phyloP scores from a whole-genome alignment of 495 filamentous ascomycete species.

The Neurospora tetraspora region DNA sequence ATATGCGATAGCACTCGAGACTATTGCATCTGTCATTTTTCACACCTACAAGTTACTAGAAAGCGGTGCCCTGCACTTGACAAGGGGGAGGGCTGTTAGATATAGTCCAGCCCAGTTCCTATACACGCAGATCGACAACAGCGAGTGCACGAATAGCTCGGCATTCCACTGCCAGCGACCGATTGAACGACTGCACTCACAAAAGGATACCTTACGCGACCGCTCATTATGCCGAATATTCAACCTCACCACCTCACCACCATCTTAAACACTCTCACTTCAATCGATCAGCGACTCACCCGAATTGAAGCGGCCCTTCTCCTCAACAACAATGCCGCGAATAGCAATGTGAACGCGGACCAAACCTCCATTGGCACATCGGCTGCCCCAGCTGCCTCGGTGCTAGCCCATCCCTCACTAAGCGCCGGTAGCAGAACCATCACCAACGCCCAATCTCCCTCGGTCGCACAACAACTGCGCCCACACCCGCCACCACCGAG shows the following conservation, averaged over 20 bases:
- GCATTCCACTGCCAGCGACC: neutral
- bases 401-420: neutral
- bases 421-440: too few relatives aligned
- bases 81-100: neutral
- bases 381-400: neutral
- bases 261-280: constrained; percentile 18
- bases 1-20: neutral
- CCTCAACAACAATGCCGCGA: neutral
- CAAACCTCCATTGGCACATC: neutral
- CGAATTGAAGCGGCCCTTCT: constrained; percentile 20
- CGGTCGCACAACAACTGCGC: neutral
- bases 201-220: neutral
- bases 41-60: neutral
- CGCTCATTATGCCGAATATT: neutral
- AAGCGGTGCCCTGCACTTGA: neutral
- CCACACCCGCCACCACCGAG: neutral
- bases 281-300: constrained; percentile 27
- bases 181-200: neutral
- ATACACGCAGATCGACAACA: neutral
- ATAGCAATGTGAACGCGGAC: neutral
- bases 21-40: neutral
- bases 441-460: neutral
- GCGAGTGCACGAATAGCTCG: neutral
- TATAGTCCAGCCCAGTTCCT: neutral
- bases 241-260: constrained; percentile 14